Evolutionary conservation across 2,329 filamentous ascomycete species (phyloP), one percentile per base, ranked within the genome.

Genomic region (Fusarium sp.): DNA sequence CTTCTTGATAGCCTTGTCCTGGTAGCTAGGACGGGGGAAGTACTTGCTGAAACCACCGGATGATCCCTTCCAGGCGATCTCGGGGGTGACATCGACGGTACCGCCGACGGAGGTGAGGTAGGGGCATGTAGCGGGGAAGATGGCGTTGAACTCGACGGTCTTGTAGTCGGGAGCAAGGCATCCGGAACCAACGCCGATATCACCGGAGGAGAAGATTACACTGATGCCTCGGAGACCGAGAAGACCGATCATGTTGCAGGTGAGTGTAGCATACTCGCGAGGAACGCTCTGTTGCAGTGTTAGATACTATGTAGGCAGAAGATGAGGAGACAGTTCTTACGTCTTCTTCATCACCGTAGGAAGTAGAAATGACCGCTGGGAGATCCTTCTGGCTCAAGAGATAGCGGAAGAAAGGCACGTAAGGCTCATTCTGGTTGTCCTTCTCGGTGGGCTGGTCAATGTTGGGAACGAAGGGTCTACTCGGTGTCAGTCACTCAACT

Each of bases 31-130:
- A 3, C 85, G 70, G 3, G 79, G 67, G 62, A 86, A 87, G 71
- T 85, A 81, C 70, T 86, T 85, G 65, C 80, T 83, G 76, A 87
- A 87, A 13, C 85, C 85, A 30, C 83, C 84, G 2, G 81, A 83
- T 48, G 82, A 82, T 71, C 85, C 84, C 3, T 80, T 82, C 20
- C 83, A 80, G 8, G 79, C 82, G 6, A 76, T 78, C 69, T 85
- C 81, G 64, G 84, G 84, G 14, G 85, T 84, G 46, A 81, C 79
- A 70, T 86, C 84, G 3, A 82, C 78, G 0, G 87, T 88, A 13
- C 85, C 86, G 26, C 87, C 86, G 2, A 88, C 85, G 6, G 84
- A 81, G 1, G 85, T 87, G 23, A 88, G 77, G 71, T 84, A 26
- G 79, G 86, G 71, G 83, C 75, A 87, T 82, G 30, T 68, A 55